Percentiles rank a stretch among this genome's conserved stretches.
Evolutionary conservation across 163 green algal species (phyloP).

Genomic region (Prototheca stagnorum): DNA sequence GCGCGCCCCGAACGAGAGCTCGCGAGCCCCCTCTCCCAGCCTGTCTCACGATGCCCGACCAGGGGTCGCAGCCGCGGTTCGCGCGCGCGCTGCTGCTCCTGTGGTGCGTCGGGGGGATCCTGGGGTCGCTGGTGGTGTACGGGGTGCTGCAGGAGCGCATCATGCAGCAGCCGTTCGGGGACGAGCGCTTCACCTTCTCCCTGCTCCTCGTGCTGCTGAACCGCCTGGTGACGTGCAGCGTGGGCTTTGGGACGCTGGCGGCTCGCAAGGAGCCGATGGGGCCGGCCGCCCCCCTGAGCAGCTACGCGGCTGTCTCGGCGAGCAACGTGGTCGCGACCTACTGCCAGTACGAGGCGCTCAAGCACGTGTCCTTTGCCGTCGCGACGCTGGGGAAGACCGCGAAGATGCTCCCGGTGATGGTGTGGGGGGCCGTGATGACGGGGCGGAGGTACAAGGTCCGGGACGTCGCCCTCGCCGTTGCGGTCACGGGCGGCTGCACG

Average conservation of each 20-base stretch:
- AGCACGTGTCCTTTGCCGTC: constrained; percentile 79
- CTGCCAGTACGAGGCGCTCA: constrained; percentile 96
- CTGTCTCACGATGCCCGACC: no score
- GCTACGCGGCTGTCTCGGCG: constrained; percentile 52
- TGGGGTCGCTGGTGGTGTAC: constrained; percentile 67
- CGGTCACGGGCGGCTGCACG: constrained; percentile 72
- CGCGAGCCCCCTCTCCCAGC: no score
- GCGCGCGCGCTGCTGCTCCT: constrained; percentile 30
- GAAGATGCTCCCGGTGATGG: constrained; percentile 92
- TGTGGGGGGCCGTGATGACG: constrained; percentile 83
- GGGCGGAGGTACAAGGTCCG: constrained; percentile 56
- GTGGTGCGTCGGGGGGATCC: constrained; percentile 55
- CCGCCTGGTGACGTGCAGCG: constrained; percentile 49
- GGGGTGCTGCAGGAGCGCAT: constrained; percentile 85
- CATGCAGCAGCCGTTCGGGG: constrained; percentile 76
- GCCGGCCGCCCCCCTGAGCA: constrained; percentile 54
- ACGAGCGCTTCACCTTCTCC: constrained; percentile 60
- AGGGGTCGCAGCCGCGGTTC: no score
- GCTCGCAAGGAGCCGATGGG: constrained; percentile 25
- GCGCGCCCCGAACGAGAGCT: no score
- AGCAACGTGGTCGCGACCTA: constrained; percentile 81
- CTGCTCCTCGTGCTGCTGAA: constrained; percentile 91
- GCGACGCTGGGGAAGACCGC: constrained; percentile 89
- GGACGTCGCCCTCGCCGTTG: constrained; percentile 61
- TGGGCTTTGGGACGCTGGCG: constrained; percentile 33